These are phyloP conservation scores for Luzula sylvatica DNA, from an alignment of 176 grass and related monocot species.

Conservation along the genomic window DNA sequence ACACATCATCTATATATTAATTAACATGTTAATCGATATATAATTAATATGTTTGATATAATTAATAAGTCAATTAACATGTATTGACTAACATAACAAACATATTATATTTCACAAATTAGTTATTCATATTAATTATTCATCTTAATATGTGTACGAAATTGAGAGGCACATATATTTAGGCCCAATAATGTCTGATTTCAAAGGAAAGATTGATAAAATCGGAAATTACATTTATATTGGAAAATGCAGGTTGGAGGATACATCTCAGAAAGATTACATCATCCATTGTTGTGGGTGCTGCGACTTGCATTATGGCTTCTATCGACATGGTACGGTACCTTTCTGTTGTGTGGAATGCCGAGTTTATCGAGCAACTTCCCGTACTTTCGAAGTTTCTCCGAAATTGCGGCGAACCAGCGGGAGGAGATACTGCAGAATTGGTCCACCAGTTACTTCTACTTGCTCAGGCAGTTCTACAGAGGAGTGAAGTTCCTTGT, in stretches of 20 bases:
- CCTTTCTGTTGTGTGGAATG: constrained; percentile 44
- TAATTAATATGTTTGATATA: too few relatives aligned
- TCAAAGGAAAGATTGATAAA: too few relatives aligned
- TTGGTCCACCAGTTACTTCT: constrained; percentile 46
- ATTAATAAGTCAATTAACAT: too few relatives aligned
- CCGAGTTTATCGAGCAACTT: constrained; percentile 28
- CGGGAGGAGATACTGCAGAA: constrained; percentile 37
- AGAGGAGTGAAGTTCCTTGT: constrained; percentile 43
- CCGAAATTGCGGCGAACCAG: constrained; percentile 25
- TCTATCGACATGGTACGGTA: constrained; percentile 48
- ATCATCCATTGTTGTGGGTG: neutral
- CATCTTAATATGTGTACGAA: too few relatives aligned
- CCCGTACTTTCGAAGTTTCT: constrained; percentile 57
- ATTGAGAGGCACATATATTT: too few relatives aligned
- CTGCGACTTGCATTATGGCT: constrained; percentile 48
- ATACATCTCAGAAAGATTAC: constrained; percentile 1
- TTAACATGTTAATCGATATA: too few relatives aligned
- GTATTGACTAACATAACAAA: too few relatives aligned
- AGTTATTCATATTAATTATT: too few relatives aligned
- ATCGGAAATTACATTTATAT: neutral
- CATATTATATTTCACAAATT: too few relatives aligned
- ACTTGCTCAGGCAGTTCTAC: constrained; percentile 45
- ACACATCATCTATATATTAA: too few relatives aligned
- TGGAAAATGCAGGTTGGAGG: constrained; percentile 1
- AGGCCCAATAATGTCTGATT: too few relatives aligned